phyloP scores from a whole-genome alignment of 176 grass and related monocot species.

The Avena eriantha region DNA sequence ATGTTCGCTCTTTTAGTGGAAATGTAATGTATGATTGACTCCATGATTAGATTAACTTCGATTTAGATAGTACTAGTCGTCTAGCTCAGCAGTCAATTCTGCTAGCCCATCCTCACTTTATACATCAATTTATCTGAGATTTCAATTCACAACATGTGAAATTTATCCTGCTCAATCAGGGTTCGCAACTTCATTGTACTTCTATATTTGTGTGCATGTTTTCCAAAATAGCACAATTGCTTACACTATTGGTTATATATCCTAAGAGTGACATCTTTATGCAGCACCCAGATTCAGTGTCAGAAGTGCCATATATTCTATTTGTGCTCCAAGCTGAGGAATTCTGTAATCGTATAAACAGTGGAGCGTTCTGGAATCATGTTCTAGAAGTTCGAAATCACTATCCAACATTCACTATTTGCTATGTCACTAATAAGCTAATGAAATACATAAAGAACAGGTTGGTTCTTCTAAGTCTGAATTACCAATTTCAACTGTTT shows the following conservation, averaged over 20 bases:
- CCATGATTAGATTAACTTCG: neutral
- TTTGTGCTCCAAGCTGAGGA: slow-evolving; percentile 88
- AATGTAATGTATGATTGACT: neutral
- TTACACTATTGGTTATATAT: neutral
- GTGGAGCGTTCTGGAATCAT: slow-evolving; percentile 48
- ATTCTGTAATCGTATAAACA: slow-evolving; percentile 73
- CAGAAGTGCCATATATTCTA: slow-evolving; percentile 67
- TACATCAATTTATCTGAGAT: neutral
- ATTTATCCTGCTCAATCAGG: slow-evolving; percentile 6
- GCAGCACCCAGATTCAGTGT: slow-evolving; percentile 50
- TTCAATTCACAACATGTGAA: neutral
- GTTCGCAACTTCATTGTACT: neutral
- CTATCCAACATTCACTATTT: slow-evolving; percentile 75
- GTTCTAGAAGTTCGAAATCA: slow-evolving; percentile 49
- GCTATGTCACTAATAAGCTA: slow-evolving; percentile 77
- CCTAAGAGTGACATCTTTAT: slow-evolving; percentile 17
- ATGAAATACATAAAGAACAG: slow-evolving; percentile 75
- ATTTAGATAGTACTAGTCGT: neutral
- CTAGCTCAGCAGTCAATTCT: neutral
- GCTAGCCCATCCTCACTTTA: neutral
- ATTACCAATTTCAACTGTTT: neutral
- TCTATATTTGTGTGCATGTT: neutral
- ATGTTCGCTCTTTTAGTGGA: neutral
- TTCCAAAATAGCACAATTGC: neutral
- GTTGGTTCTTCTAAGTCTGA: slow-evolving; percentile 51